Percentiles rank a stretch among this genome's conserved stretches.
Evolutionary conservation across 2,329 filamentous ascomycete species (phyloP).

Genomic region (Nigrospora osmanthi): DNA sequence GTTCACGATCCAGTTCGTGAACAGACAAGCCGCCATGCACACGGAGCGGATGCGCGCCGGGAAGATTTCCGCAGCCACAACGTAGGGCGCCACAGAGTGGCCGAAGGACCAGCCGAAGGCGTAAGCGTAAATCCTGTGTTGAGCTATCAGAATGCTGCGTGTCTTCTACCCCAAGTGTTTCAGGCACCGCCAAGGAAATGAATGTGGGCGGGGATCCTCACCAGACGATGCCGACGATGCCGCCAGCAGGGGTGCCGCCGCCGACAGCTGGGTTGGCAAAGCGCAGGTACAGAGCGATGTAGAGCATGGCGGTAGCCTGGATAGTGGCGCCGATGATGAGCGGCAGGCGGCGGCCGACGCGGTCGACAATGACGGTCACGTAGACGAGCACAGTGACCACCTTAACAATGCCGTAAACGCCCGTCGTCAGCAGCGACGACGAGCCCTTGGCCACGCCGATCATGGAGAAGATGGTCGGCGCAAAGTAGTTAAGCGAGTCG

Average conservation of each 20-base stretch:
- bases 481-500: conserved; percentile 30
- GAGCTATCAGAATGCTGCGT: conserved; percentile 11
- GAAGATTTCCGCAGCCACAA: conserved; percentile 23
- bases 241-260: conserved; percentile 26
- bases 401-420: conserved; percentile 26
- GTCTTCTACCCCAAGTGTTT: background rate
- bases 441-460: conserved; percentile 25
- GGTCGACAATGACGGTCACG: conserved; percentile 22
- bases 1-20: conserved; percentile 24
- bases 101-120: conserved; percentile 14
- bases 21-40: conserved; percentile 19
- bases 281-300: conserved; percentile 23
- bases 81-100: conserved; percentile 15
- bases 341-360: conserved; percentile 20
- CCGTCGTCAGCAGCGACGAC: conserved; percentile 24
- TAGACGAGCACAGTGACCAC: conserved; percentile 21
- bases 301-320: conserved; percentile 21
- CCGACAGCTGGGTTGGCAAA: conserved; percentile 21
- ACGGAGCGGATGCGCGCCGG: conserved; percentile 22
- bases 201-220: no score
- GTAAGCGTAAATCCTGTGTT: conserved; percentile 15
- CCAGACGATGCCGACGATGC: conserved; percentile 30
- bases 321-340: conserved; percentile 20
- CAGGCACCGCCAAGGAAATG: no score
- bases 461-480: conserved; percentile 28